Evolutionary conservation across 2,329 filamentous ascomycete genomes (phyloP), one percentile per base, ranked within the genome.

Genomic region (Scorias spongiosa): DNA sequence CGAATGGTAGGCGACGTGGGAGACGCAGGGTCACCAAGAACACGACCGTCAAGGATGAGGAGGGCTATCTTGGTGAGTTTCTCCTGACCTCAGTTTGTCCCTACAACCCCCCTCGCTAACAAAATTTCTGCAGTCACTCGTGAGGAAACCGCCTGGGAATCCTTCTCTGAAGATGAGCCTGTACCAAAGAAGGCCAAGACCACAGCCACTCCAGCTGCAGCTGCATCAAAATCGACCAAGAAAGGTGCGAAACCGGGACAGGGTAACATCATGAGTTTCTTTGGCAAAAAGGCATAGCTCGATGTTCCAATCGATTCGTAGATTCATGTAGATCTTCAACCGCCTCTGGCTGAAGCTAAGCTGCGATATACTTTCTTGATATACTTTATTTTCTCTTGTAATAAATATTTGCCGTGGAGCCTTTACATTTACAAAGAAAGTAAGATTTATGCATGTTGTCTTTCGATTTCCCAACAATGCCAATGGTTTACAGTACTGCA

Each of bases 251-350:
- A 64, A 46, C 58, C 63, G 9, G 68, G 75, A 2, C 81, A 86
- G 56, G 86, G 87, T 2, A 93, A 72, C 59, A 93, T 94, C 57
- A 93, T 88, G 81, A 86, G 81, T 1, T 94, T 94, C 65, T 94
- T 94, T 62, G 73, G 74, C 37, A 94, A 93, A 68, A 91, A 87
- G 57, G 20, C 20, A 26, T 26, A 26, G 20, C 7, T 26, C 20
- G 20, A 26, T 26, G 20, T 26, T 4, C 20, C 3, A 26, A 26
- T 7, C 3, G 7, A 26, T 7, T 26, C 7, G 3, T 26, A 26
- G 20, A 26, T 26, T 26, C 20, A 26, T 7, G 20, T 26, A 26
- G n/a, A n/a, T n/a, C n/a, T 26, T 26, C 7, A 3, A 26, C 4
- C 7, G 20, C 20, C 7, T 26, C 20, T 26, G 20, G 20, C 20